Conservation (phyloP, 148 eudicot genomes). For the Chenopodium formosanum region DNA sequence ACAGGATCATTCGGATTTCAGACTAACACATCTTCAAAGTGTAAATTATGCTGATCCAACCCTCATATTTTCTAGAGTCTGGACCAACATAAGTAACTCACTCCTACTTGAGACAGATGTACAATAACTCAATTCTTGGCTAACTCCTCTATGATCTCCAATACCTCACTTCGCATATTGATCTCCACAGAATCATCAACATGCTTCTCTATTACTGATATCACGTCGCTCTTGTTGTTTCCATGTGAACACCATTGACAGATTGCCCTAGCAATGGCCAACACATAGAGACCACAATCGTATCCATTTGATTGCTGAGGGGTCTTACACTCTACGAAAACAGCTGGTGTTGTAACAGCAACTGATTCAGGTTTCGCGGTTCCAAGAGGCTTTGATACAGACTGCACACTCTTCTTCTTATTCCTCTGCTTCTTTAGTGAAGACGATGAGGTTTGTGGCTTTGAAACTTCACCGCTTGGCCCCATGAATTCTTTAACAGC, state of each 20-base stretch:
- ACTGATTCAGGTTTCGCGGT: neutral
- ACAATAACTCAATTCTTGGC: neutral
- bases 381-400: neutral
- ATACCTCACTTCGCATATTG: neutral
- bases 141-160: constrained; percentile 10
- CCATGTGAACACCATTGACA: neutral
- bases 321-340: constrained; percentile 9
- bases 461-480: constrained; percentile 13
- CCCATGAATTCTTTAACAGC: constrained; percentile 13
- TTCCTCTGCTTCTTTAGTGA: constrained; percentile 1
- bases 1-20: neutral
- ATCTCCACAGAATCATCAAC: constrained; percentile 21
- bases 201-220: constrained; percentile 9
- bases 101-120: too few relatives aligned
- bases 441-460: constrained; percentile 6
- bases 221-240: neutral
- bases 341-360: constrained; percentile 1
- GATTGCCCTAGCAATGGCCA: constrained; percentile 18
- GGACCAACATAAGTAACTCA: too few relatives aligned
- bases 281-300: constrained; percentile 24
- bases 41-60: too few relatives aligned
- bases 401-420: constrained; percentile 12
- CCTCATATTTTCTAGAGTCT: too few relatives aligned
- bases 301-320: constrained; percentile 27
- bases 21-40: neutral